Percentiles rank a stretch among this genome's conserved stretches.
phyloP scores from a whole-genome alignment of 140 eudicot species.

The Bidens hawaiensis region DNA sequence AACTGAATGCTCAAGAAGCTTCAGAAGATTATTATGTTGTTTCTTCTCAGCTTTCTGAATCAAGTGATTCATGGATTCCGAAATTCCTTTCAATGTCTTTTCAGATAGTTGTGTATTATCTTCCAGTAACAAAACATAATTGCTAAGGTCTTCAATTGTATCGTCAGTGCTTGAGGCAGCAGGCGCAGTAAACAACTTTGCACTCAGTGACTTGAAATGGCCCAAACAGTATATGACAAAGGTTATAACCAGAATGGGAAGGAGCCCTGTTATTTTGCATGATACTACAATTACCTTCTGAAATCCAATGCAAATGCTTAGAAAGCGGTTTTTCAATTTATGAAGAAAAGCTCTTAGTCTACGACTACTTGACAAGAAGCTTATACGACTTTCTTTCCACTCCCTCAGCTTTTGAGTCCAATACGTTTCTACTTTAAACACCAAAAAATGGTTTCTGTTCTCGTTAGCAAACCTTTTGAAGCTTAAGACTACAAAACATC shows the following conservation, averaged over 20 bases:
- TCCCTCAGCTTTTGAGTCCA: constrained; percentile 1
- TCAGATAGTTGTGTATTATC: constrained; percentile 19
- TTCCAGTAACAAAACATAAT: constrained; percentile 21
- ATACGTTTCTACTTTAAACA: constrained; percentile 5
- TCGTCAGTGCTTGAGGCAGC: background rate
- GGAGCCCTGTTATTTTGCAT: background rate
- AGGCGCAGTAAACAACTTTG: background rate
- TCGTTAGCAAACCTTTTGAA: background rate
- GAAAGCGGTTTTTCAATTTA: background rate
- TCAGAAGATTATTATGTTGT: constrained; percentile 16
- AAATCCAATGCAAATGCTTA: constrained; percentile 5
- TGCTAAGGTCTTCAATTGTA: background rate
- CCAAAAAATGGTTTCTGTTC: background rate
- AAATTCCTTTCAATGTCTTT: constrained; percentile 6
- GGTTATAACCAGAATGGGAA: background rate
- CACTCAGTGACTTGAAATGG: background rate
- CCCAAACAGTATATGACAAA: background rate
- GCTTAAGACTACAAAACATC: constrained; percentile 15
- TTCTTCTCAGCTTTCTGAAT: constrained; percentile 15
- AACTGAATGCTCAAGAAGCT: constrained; percentile 8
- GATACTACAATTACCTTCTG: background rate
- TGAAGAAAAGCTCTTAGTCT: constrained; percentile 12
- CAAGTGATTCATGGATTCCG: constrained; percentile 14
- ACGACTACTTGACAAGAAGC: background rate
- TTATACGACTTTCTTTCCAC: constrained; percentile 1